Evolutionary conservation across 352 stramenopile species (phyloP), one percentile per base, ranked within the genome.

Genomic region (Pythium rishiriense): DNA sequence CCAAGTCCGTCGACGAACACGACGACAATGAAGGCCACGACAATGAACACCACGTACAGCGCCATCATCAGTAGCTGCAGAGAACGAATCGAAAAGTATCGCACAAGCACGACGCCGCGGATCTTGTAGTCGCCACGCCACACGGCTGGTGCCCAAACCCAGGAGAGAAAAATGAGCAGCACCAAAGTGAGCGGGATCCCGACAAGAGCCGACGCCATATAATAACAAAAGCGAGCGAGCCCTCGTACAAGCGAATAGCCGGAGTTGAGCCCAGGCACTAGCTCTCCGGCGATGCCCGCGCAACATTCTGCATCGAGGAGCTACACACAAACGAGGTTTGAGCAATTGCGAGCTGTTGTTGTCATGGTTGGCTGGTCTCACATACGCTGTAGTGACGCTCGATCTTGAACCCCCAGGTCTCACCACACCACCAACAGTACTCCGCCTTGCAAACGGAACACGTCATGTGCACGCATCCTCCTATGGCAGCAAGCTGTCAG

Each of bases 371-470:
- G 17, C 33, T 9, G 33, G 31, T 11, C 31, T 29, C 28, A 63
- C 58, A 43, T 49, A 59, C 56, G 43, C 31, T 61, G 21, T 50
- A 52, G n/a, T 61, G 54, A 4, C 42, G 39, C n/a, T 39, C 41
- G n/a, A 33, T 22, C 12, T 45, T 43, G 26, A 52, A 61, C 3
- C 42, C 54, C 54, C 39, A 52, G 7, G 41, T 52, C 28, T 63
- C 31, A 2, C 58, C 58, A 39, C 58, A 65, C 47, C 49, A 53
- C 58, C 58, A 65, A 35, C 58, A 65, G 28, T 42, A 65, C 29
- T 65, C 33, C 8, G 48, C 28, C 26, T 58, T 47, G 47, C 58
- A 65, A 11, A 35, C 35, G 1, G 25, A 21, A 19, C 58, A 65
- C 12, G 33, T 52, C 58, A 65, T 65, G 58, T 65, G 58, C 1